These are phyloP conservation scores for Pseudohalonectria lignicola DNA, from an alignment of 2,329 filamentous ascomycete species.

Conservation along the genomic window DNA sequence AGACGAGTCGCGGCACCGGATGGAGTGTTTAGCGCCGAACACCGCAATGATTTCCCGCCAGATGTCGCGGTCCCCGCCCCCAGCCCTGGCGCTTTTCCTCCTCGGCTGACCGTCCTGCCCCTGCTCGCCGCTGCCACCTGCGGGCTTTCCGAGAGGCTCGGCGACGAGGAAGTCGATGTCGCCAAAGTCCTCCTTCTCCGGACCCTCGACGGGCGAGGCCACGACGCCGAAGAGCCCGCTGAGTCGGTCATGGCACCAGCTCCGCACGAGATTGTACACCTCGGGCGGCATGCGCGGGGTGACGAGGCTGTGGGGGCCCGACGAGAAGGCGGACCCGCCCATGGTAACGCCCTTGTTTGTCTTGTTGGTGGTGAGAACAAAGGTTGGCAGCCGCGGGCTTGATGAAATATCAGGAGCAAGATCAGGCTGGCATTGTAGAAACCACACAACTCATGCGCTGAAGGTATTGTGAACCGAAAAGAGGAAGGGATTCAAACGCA, in stretches of 20 bases:
- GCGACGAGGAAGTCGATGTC: conserved; percentile 62
- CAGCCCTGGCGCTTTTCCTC: conserved; percentile 1
- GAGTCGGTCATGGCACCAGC: conserved; percentile 33
- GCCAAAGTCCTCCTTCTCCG: conserved; percentile 56
- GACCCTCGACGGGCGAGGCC: conserved; percentile 54
- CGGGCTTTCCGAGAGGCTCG: conserved; percentile 11
- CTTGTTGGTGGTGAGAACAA: too few species aligned
- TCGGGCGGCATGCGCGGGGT: conserved; percentile 55
- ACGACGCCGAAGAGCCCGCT: conserved; percentile 41
- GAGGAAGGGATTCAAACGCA: too few species aligned
- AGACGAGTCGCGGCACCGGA: conserved; percentile 16
- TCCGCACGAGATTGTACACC: conserved; percentile 43
- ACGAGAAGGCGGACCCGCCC: conserved; percentile 54
- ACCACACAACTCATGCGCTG: too few species aligned
- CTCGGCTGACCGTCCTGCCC: not conserved
- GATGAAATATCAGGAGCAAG: too few species aligned
- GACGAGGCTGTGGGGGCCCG: conserved; percentile 30
- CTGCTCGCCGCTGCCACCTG: not conserved
- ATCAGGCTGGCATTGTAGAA: too few species aligned
- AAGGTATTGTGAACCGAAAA: too few species aligned
- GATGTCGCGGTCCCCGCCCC: not conserved
- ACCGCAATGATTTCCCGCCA: conserved; percentile 21
- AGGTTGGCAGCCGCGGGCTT: too few species aligned
- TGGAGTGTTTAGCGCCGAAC: conserved; percentile 33
- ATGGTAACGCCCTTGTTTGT: too few species aligned